A percentile compares a stretch with the other conserved stretches of the same genome.
phyloP scores from a whole-genome alignment of 441 rosid genomes.

The Monsonia emarginata region DNA sequence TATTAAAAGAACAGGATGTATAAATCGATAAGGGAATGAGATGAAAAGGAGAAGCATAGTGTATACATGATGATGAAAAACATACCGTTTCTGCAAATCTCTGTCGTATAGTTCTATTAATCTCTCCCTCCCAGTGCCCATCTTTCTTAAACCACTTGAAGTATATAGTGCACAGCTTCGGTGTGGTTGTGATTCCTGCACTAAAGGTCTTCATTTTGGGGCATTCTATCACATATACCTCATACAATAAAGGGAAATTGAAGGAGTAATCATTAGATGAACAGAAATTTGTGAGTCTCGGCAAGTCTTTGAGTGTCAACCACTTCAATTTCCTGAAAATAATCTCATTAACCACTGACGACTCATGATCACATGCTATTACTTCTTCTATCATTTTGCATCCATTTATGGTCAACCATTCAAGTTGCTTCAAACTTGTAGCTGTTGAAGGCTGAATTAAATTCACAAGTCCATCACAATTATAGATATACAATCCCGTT shows the following conservation, averaged over 20 bases:
- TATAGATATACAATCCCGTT: constrained; percentile 11
- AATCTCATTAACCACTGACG: not conserved
- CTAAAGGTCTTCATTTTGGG: constrained; percentile 20
- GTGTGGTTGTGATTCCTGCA: constrained; percentile 3
- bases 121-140: too few relatives aligned
- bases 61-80: too few relatives aligned
- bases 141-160: constrained; percentile 14
- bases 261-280: not conserved
- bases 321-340: constrained; percentile 12
- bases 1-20: too few relatives aligned
- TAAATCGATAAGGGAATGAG: too few relatives aligned
- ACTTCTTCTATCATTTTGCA: constrained; percentile 19
- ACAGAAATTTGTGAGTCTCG: constrained; percentile 22
- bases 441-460: constrained; percentile 22
- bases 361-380: constrained; percentile 6
- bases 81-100: too few relatives aligned
- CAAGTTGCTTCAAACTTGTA: constrained; percentile 20
- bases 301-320: constrained; percentile 14
- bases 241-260: constrained; percentile 18
- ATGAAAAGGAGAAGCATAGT: too few relatives aligned
- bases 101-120: too few relatives aligned
- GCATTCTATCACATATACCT: constrained; percentile 12
- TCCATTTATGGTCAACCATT: constrained; percentile 12
- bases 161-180: not conserved
- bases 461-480: constrained; percentile 18